Base-by-base conservation (phyloP, 345 rosid genomes). In the Rhizophora mangle region DNA sequence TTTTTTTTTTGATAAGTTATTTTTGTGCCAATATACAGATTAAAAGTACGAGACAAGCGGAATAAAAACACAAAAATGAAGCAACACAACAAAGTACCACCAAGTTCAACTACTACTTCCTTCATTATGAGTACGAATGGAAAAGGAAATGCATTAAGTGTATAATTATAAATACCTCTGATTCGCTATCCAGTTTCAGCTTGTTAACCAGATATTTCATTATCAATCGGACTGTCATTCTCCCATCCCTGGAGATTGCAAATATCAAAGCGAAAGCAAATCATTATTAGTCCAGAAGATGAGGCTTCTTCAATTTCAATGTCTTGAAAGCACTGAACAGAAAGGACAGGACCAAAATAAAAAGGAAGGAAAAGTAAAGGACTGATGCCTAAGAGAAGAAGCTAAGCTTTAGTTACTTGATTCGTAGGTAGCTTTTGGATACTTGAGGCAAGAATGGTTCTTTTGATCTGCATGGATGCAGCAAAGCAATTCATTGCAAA, bases 381-480 rank as follows among this genome's bases (percentile, higher is more conserved):
- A 43, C 49, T 13, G 16, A 43, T 43, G 16, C 4, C 49, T 43
- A 13, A 54, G 31, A 66, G 53, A 69, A 43, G 65, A 53, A 36
- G 56, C 49, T 43, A 8, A 24, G 13, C 18, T 27, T 27, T 63
- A 63, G 63, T 81, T 84, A 96, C 99, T 92, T 96, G 96, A 96
- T 96, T 85, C 98, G 86, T 68, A 96, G 86, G 84, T 85, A 92
- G 92, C 96, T 86, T 86, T 89, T 92, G 1, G 89, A 87, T 84
- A 96, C 86, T 71, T 92, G 99, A 57, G 97, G 99, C 86, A 96
- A 79, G 75, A 85, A 85, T 43, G 97, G 97, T 70, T 92, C 97
- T 83, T 76, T 85, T 10, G 81, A 77, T 80, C 99, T 95, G 90
- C 85, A 85, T 76, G 78, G n/a, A 52, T 8, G 13, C 59, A 68